Percentiles rank a stretch among this genome's conserved stretches.
Conservation (phyloP, 345 rosid genomes). For the Boechera retrofracta region DNA sequence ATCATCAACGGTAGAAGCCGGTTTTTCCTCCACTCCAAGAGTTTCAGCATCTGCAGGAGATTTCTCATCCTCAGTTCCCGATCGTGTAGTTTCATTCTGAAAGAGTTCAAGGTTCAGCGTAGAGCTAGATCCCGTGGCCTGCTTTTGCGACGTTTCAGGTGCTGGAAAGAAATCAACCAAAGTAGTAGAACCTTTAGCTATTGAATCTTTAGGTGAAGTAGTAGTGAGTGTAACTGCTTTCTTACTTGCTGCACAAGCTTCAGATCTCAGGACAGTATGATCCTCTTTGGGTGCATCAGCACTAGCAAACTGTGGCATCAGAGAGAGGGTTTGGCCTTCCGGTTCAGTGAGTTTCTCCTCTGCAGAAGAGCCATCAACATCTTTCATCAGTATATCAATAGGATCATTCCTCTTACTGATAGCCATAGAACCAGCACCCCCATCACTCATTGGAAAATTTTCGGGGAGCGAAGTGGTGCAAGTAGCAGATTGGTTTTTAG, state of each 20-base stretch:
- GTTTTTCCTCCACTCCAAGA: conserved; percentile 42
- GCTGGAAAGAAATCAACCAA: conserved; percentile 41
- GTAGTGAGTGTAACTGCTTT: conserved; percentile 22
- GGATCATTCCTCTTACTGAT: conserved; percentile 15
- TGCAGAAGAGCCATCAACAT: conserved; percentile 41
- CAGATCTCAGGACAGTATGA: conserved; percentile 34
- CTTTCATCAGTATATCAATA: conserved; percentile 39
- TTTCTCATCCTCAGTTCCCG: conserved; percentile 36
- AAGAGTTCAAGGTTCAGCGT: conserved; percentile 45
- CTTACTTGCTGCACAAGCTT: conserved; percentile 38
- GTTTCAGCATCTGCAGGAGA: conserved; percentile 35
- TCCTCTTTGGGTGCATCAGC: conserved; percentile 43
- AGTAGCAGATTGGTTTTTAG: conserved; percentile 45
- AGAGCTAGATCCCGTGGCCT: conserved; percentile 40
- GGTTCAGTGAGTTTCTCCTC: conserved; percentile 26
- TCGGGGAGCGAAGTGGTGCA: conserved; percentile 24
- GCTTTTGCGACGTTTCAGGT: conserved; percentile 35
- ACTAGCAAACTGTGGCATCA: conserved; percentile 42
- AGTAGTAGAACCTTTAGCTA: conserved; percentile 33
- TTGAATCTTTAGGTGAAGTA: conserved; percentile 42
- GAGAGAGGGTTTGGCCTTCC: conserved; percentile 45
- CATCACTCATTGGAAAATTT: conserved; percentile 44
- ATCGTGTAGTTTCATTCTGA: conserved; percentile 36
- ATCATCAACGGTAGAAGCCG: conserved; percentile 42
- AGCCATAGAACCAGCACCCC: conserved; percentile 34